phyloP scores from a whole-genome alignment of 257 asterid genomes.

The Capsicum baccatum region DNA sequence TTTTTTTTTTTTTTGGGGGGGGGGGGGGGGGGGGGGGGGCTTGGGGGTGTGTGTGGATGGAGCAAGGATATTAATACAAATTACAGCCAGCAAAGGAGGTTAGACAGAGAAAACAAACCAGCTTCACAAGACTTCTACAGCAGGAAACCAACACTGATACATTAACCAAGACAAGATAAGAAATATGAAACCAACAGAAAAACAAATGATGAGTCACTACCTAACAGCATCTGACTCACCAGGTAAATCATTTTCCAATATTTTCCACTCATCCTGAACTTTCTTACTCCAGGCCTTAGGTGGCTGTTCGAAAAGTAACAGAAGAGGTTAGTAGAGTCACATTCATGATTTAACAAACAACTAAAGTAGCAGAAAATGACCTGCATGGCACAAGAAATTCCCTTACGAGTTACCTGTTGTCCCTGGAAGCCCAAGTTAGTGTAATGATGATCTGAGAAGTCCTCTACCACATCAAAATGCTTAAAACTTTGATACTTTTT shows the following conservation, averaged over 20 bases:
- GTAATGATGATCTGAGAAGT: conserved; percentile 62
- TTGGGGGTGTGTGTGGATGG: too few species aligned
- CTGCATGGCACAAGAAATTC: conserved; percentile 6
- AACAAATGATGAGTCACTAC: not conserved
- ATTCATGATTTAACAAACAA: not conserved
- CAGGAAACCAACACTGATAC: conserved; percentile 1
- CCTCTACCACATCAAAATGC: conserved; percentile 52
- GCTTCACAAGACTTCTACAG: not conserved
- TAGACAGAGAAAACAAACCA: not conserved
- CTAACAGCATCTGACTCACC: conserved; percentile 41
- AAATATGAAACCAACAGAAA: not conserved
- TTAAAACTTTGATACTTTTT: conserved; percentile 45
- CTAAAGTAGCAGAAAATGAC: not conserved
- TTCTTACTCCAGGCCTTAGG: conserved; percentile 57
- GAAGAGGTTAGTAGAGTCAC: not conserved
- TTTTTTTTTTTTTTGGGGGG: too few species aligned
- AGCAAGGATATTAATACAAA: not conserved
- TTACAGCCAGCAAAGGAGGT: not conserved
- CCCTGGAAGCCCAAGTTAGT: conserved; percentile 41
- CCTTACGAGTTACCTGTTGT: conserved; percentile 46
- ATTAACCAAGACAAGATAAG: not conserved
- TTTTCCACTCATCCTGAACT: conserved; percentile 67
- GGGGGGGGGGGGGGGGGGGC: too few species aligned
- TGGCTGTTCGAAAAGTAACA: conserved; percentile 46
- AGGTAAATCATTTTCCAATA: conserved; percentile 60